Base-by-base conservation (phyloP, 495 filamentous ascomycete species). In the Opeltia flavorubescens region DNA sequence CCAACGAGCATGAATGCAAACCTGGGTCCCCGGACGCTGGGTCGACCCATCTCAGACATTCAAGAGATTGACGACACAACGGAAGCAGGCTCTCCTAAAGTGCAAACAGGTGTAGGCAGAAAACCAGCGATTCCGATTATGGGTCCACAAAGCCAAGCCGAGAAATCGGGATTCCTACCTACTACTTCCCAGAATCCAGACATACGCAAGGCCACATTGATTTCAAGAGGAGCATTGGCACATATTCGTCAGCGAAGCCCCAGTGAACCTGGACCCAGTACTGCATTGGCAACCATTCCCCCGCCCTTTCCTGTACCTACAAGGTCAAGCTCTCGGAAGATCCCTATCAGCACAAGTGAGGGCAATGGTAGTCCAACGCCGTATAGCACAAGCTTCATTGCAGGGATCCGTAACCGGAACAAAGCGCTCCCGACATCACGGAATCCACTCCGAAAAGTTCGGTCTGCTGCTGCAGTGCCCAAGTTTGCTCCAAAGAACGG, bases 251-350 rank as follows among this genome's bases (percentile, higher is more conserved):
- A 78, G 6, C 74, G 83, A 30, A 94, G 81, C 58, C 83, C 86
- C 1, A 93, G 86, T 51, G 66, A 86, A 23, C 69, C 77, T 71
- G 52, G 69, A 53, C 59, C 70, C 13, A 66, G 67, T 49, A 71
- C 63, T 52, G 66, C 55, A 41, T 56, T 55, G 26, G 66, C 64
- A 26, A 63, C 58, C 31, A 60, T 68, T 47, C 63, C 67, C 26
- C 86, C 86, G 20, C 86, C 86, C 6, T 94, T 94, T 68, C 88
- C 93, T 0, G 89, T 98, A 7, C 91, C 91, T 3, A 83, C 80
- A 9, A 74, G 91, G 45, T 78, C 84, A 15, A 95, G 89, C 59
- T 95, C 91, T 2, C 77, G 86, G 51, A 82, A 83, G 54, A 71
- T 81, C 28, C 77, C 80, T 4, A 61, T 80, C 45, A 82, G 75